Conservation (phyloP, 116 monocot genomes). For the Trichopus zeylanicus region DNA sequence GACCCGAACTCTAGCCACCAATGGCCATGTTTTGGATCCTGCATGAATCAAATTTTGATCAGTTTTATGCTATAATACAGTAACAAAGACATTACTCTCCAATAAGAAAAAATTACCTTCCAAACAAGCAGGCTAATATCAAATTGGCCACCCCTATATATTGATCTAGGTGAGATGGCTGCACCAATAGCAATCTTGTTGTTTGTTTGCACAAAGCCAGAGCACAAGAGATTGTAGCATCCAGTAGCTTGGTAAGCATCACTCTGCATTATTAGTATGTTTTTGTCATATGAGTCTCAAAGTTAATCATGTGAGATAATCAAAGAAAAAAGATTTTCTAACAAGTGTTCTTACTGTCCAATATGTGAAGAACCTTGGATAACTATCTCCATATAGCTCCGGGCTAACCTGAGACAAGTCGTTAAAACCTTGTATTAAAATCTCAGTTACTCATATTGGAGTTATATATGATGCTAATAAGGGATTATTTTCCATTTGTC, state of each 20-base stretch:
- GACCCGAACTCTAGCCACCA: slow-evolving; percentile 91
- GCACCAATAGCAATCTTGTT: slow-evolving; percentile 90
- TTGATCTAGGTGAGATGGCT: slow-evolving; percentile 69
- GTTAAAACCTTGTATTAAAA: no score
- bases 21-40: slow-evolving; percentile 67
- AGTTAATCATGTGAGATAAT: no score
- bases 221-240: slow-evolving; percentile 94
- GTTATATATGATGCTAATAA: no score
- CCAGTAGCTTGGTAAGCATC: slow-evolving; percentile 91
- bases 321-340: no score
- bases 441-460: no score
- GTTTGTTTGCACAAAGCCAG: slow-evolving; percentile 91
- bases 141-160: slow-evolving; percentile 52
- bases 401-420: slow-evolving; percentile 71
- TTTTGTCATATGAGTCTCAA: no score
- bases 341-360: slow-evolving; percentile 57
- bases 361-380: slow-evolving; percentile 96
- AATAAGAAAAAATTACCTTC: slow-evolving; percentile 51
- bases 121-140: slow-evolving; percentile 82
- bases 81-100: no score
- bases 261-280: no score
- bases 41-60: neutral
- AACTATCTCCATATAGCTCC: slow-evolving; percentile 72
- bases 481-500: no score
- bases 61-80: no score